These are phyloP conservation scores for Ananas comosus DNA, from an alignment of 176 grass and related monocot genomes.

Conservation along the genomic window DNA sequence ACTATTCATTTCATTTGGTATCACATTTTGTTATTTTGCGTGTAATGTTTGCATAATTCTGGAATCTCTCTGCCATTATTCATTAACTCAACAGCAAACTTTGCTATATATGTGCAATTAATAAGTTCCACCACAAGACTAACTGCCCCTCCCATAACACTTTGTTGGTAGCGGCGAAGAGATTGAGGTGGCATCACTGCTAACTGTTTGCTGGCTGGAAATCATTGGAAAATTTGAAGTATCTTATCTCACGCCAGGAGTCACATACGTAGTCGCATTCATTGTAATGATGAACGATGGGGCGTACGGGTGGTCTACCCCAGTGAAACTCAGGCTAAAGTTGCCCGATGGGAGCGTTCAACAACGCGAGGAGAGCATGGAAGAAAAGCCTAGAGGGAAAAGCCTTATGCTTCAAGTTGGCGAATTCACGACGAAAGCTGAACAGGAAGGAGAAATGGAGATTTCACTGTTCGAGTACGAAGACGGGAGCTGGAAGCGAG, in stretches of 20 bases:
- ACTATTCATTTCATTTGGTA: no score
- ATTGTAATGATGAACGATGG: constrained; percentile 18
- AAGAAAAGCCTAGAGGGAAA: constrained; percentile 20
- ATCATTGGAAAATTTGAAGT: constrained; percentile 32
- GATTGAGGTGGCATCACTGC: constrained; percentile 29
- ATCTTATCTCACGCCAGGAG: constrained; percentile 36
- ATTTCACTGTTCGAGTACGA: constrained; percentile 40
- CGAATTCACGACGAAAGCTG: constrained; percentile 6
- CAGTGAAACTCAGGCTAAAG: constrained; percentile 38
- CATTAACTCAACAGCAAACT: not conserved
- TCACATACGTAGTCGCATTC: constrained; percentile 28
- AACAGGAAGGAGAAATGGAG: constrained; percentile 17
- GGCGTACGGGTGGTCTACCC: constrained; percentile 17
- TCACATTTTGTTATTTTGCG: no score
- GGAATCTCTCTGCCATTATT: no score
- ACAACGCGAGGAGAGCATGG: constrained; percentile 29
- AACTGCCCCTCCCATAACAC: not conserved
- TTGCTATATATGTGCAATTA: not conserved
- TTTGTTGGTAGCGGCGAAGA: not conserved
- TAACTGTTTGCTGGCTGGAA: constrained; percentile 51
- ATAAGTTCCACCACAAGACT: not conserved
- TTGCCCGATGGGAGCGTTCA: constrained; percentile 29
- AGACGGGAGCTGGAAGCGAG: constrained; percentile 31
- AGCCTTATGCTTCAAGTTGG: constrained; percentile 35
- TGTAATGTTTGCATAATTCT: no score